These are phyloP conservation scores for Articulospora tetracladia DNA, from an alignment of 495 filamentous ascomycete genomes.

Conservation along the genomic window DNA sequence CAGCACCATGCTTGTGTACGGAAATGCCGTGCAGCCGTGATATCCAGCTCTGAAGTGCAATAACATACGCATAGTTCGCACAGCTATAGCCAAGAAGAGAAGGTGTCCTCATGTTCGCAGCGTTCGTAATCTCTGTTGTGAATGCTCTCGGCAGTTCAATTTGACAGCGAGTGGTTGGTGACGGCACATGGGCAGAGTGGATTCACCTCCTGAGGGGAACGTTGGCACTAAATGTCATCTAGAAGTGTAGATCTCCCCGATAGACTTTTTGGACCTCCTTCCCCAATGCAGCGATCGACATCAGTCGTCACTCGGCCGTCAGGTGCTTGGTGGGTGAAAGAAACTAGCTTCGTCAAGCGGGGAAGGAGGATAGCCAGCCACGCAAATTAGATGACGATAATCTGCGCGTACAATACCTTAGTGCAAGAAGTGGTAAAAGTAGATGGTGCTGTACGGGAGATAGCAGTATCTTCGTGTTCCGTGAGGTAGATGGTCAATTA, in stretches of 20 bases:
- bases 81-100: neutral
- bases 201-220: constrained; percentile 1
- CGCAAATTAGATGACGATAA: neutral
- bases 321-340: too few species aligned
- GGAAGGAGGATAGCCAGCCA: neutral
- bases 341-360: neutral
- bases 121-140: neutral
- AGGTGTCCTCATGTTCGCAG: neutral
- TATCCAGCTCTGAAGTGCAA: neutral
- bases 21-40: too few species aligned
- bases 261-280: constrained; percentile 1
- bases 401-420: too few species aligned
- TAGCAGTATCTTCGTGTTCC: too few species aligned
- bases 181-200: constrained; percentile 17
- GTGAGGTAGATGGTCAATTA: too few species aligned
- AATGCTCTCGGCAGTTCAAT: constrained; percentile 16
- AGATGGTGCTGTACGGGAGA: too few species aligned
- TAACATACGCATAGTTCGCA: too few species aligned
- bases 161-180: constrained; percentile 2
- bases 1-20: too few species aligned
- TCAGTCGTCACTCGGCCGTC: too few species aligned
- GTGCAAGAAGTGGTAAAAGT: too few species aligned
- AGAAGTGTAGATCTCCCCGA: neutral
- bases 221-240: neutral
- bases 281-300: too few species aligned